Percentiles rank a stretch among this genome's conserved stretches.
These are phyloP conservation scores for Lenzites betulinus DNA, from an alignment of 768 basidiomycete species.

Conservation along the genomic window DNA sequence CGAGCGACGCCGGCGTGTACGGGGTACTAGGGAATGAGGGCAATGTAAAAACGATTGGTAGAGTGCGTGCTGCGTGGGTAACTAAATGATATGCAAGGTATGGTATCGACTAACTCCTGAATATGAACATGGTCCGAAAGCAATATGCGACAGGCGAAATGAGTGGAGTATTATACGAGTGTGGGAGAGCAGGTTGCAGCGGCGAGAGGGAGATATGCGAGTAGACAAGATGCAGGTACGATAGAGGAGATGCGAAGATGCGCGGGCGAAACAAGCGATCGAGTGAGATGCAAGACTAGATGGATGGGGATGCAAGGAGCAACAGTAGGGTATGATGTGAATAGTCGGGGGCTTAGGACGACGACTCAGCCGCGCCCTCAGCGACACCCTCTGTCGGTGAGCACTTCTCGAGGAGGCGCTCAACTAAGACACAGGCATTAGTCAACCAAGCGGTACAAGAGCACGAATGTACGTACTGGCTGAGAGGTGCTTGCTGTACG, in stretches of 20 bases:
- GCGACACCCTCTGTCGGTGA: neutral
- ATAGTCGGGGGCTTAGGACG: neutral
- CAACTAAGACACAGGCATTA: constrained; percentile 46
- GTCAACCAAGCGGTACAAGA: neutral
- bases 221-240: constrained; percentile 15
- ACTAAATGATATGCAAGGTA: constrained; percentile 22
- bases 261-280: neutral
- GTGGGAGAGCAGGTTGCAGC: constrained; percentile 18
- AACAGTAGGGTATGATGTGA: constrained; percentile 1
- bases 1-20: neutral
- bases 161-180: constrained; percentile 23
- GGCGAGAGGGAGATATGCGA: constrained; percentile 8
- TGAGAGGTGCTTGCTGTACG: constrained; percentile 78
- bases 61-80: constrained; percentile 15
- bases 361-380: constrained; percentile 6
- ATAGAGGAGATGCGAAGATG: constrained; percentile 3
- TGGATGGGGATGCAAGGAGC: constrained; percentile 2
- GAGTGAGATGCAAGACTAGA: neutral
- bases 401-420: constrained; percentile 64
- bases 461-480: constrained; percentile 57
- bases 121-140: constrained; percentile 19
- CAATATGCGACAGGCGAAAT: constrained; percentile 23
- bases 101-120: constrained; percentile 16
- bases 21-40: constrained; percentile 5
- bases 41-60: constrained; percentile 9